Evolutionary conservation across 2,329 filamentous ascomycete species (phyloP), one percentile per base, ranked within the genome.

Genomic region (Beauveria caledonica): DNA sequence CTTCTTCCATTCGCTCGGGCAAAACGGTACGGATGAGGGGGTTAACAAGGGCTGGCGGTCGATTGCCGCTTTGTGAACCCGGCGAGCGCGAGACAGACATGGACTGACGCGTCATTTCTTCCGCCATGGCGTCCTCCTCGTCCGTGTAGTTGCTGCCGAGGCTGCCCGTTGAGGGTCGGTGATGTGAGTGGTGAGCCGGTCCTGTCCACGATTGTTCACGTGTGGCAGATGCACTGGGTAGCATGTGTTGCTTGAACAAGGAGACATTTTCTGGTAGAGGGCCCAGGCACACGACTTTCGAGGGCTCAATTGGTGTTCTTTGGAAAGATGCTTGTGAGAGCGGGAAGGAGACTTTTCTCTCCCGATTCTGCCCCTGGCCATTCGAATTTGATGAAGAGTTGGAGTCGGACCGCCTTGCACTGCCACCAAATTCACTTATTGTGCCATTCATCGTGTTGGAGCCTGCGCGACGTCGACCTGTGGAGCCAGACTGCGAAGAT

Each of bases 71-170:
- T 44, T 52, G 39, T 52, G 59, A 25, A 48, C 40, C 53, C 48
- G 33, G 40, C 23, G 15, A 39, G 13, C 36, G 61, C 21, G 36
- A 46, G 42, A 54, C 60, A 23, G 63, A 65, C 21, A 64, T 39
- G 17, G 64, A 62, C 23, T 70, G 68, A 11, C 66, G 64, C 10
- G 67, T 65, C 45, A 71, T 60, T 57, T 70, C 70, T 42, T 68
- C 67, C 36, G 66, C 67, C 13, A 70, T 65, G 7, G 70, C 68
- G 62, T 80, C 78, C 63, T 85, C 79, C 25, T 84, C 78, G 10
- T 81, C 76, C 0, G 82, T 85, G 64, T 77, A 85, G 61, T 84
- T 82, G 67, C 82, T 84, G 21, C 81, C 81, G 8, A 84, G 68
- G 2, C 80, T 84, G 60, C 78, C 76, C 36, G 70, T 71, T 6